Base-by-base conservation (phyloP, 257 asterid genomes). In the Marsdenia floribunda region DNA sequence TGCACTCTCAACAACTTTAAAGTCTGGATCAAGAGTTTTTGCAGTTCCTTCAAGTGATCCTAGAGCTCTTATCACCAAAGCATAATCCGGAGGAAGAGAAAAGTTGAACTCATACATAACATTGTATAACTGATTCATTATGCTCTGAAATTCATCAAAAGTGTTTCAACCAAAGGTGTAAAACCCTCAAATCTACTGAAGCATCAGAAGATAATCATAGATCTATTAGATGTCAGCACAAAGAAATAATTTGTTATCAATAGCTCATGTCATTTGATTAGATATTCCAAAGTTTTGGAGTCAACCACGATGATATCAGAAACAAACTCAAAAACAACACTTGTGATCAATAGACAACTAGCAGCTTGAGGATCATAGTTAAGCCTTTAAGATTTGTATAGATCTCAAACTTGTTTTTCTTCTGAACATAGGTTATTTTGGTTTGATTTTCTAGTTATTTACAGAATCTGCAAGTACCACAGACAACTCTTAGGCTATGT, bases 31-130 rank as follows among this genome's bases (percentile, higher is more conserved):
- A 84, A 94, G 83, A 53, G 87, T 84, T 83, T 94, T 94, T 29
- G 99, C 99, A 63, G 99, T 94, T 72, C 99, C 99, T 87, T 94
- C 99, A 63, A 94, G 98, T 73, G 98, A 90, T 79, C 98, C 98
- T 61, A 94, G 89, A 37, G 98, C 96, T 79, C 98, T 90, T 80
- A 94, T 88, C 82, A 94, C 98, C 83, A 94, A 80, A 4, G 98
- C 97, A 71, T 94, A 94, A 82, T 94, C 98, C 75, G 98, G 98
- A 76, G 98, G 98, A 83, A 94, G 98, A 77, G 92, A 92, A 85
- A 92, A 94, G 85, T 89, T 86, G 83, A 94, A 90, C 64, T 94
- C 97, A 71, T 94, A 94, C 98, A 92, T 92, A 72, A 94, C 88
- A 84, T 85, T 86, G 72, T 90, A 94, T 70, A 94, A 78, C 82